Percentiles rank a stretch among this genome's conserved stretches.
Evolutionary conservation across 176 grass and related monocot species (phyloP).

Genomic region (Microstegium vimineum): DNA sequence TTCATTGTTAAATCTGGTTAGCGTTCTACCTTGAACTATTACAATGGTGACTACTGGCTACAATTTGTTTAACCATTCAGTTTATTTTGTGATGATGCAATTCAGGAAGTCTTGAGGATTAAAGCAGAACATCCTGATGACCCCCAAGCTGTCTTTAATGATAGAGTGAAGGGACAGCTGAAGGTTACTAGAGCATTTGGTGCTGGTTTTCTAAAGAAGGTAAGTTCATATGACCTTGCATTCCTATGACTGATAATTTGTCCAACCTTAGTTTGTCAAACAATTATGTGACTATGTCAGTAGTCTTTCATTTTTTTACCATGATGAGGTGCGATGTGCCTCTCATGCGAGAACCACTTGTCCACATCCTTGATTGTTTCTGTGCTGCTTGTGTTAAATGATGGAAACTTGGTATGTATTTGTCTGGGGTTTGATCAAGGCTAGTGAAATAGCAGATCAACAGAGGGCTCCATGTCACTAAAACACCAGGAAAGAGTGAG

Average conservation of each 20-base stretch:
- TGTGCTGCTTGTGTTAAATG: neutral
- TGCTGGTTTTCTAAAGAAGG: conserved; percentile 91
- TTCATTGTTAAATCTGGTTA: neutral
- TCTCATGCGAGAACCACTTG: conserved; percentile 6
- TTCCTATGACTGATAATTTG: conserved; percentile 1
- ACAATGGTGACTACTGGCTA: neutral
- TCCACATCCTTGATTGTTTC: neutral
- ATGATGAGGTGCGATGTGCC: neutral
- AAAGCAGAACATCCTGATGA: conserved; percentile 85
- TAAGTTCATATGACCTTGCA: conserved; percentile 4
- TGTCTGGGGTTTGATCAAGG: neutral
- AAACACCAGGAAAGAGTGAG: neutral
- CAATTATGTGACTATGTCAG: neutral
- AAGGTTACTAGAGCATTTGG: conserved; percentile 97
- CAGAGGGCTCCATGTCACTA: neutral
- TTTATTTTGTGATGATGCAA: conserved; percentile 18
- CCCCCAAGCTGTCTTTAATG: conserved; percentile 82
- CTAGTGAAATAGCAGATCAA: neutral
- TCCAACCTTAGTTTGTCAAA: neutral
- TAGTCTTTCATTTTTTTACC: conserved; percentile 7
- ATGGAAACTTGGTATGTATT: neutral
- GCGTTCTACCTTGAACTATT: neutral
- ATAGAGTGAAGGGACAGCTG: conserved; percentile 87
- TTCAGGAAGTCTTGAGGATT: conserved; percentile 84
- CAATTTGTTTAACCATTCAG: conserved; percentile 6